These are phyloP conservation scores for Cyclotella kingstonii DNA, from an alignment of 108 stramenopile species.

Conservation along the genomic window DNA sequence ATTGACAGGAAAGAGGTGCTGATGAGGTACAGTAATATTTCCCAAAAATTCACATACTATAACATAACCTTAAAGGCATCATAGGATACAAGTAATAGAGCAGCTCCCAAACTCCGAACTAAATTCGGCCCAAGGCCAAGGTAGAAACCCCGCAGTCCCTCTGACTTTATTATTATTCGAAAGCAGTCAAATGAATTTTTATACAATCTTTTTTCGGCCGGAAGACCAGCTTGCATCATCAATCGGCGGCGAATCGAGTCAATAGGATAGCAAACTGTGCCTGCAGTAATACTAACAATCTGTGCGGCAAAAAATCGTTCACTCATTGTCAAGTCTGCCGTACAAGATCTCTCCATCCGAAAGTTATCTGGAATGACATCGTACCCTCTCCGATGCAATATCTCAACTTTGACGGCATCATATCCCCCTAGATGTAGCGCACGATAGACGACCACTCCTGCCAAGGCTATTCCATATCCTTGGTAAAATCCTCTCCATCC, in stretches of 20 bases:
- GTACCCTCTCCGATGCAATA: conserved; percentile 41
- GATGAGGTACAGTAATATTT: neutral
- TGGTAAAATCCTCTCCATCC: conserved; percentile 94
- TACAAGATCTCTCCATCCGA: conserved; percentile 7
- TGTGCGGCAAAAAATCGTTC: conserved; percentile 90
- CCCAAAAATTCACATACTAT: neutral
- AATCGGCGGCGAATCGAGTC: conserved; percentile 96
- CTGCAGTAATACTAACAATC: conserved; percentile 84
- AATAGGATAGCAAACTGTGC: conserved; percentile 95
- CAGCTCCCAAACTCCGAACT: conserved; percentile 74
- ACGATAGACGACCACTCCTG: conserved; percentile 93
- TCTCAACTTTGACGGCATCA: conserved; percentile 89
- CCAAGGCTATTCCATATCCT: conserved; percentile 93
- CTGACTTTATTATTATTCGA: conserved; percentile 48
- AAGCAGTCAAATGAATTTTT: conserved; percentile 64
- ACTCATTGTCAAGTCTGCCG: conserved; percentile 45
- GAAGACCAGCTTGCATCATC: conserved; percentile 93
- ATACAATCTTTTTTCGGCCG: conserved; percentile 52
- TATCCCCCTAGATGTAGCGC: conserved; percentile 95
- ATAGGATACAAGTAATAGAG: conserved; percentile 77
- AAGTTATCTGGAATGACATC: conserved; percentile 24
- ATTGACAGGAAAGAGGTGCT: too few relatives aligned
- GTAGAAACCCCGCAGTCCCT: conserved; percentile 76
- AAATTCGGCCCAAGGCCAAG: conserved; percentile 83
- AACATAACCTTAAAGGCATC: conserved; percentile 58